phyloP scores from a whole-genome alignment of 148 eudicot genomes.

The Fallopia convolvulus region DNA sequence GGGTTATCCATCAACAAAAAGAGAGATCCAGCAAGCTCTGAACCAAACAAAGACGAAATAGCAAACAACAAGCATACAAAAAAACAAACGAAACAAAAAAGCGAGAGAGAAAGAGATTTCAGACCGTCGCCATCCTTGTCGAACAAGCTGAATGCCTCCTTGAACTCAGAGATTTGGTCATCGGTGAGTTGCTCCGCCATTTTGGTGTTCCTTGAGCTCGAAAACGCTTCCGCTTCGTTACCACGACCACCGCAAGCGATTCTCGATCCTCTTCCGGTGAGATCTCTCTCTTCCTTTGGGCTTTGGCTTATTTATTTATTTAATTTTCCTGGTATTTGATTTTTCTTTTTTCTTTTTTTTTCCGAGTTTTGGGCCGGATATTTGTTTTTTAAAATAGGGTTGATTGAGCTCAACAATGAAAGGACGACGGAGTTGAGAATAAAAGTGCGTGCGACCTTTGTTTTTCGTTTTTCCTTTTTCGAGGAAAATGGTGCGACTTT shows the following conservation, averaged over 20 bases:
- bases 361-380: background rate
- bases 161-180: constrained; percentile 68
- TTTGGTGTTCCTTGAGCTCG: constrained; percentile 9
- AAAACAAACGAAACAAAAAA: background rate
- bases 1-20: background rate
- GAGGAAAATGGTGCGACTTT: constrained; percentile 9
- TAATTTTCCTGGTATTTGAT: background rate
- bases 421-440: too few species aligned
- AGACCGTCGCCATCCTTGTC: constrained; percentile 69
- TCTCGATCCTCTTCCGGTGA: constrained; percentile 8
- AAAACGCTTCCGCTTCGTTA: background rate
- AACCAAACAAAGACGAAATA: background rate
- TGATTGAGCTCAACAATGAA: too few species aligned
- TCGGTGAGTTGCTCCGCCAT: constrained; percentile 52
- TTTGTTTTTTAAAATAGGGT: background rate
- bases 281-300: background rate
- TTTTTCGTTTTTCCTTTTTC: background rate
- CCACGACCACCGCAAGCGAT: background rate
- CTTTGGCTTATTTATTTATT: constrained; percentile 1
- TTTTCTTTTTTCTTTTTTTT: background rate
- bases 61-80: background rate
- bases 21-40: background rate
- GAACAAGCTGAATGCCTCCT: constrained; percentile 62
- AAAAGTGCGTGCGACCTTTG: background rate
- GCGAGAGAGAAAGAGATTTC: constrained; percentile 6